Evolutionary conservation across 768 basidiomycete species (phyloP).

Genomic region (Auricularia heimuer): DNA sequence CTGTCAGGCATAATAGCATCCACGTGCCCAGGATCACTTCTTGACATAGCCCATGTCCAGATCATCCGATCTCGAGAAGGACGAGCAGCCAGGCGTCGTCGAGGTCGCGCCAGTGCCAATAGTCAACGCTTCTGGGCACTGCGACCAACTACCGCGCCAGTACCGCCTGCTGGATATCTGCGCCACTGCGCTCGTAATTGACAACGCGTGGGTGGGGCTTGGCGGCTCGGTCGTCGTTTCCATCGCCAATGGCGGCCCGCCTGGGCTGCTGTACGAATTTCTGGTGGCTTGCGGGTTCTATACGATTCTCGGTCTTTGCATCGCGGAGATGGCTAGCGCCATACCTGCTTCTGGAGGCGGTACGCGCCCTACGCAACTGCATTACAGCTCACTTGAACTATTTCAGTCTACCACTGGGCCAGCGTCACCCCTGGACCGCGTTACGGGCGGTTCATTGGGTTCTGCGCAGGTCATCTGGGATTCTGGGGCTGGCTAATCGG

Average conservation of each 20-base stretch:
- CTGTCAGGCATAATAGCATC: too few relatives aligned
- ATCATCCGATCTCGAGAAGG: background rate
- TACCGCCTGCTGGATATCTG: background rate
- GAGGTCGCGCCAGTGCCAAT: background rate
- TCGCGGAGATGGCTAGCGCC: background rate
- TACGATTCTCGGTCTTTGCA: background rate
- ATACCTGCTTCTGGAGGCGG: background rate
- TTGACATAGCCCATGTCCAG: background rate
- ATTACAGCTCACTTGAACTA: background rate
- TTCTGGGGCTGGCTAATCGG: background rate
- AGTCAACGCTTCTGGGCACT: background rate
- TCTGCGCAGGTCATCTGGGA: background rate
- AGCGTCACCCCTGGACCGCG: background rate
- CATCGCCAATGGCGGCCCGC: background rate
- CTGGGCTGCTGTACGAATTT: background rate
- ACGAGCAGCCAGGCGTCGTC: background rate
- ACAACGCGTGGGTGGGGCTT: background rate
- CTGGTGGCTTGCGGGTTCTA: background rate
- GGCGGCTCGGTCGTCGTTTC: background rate
- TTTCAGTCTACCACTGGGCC: slow-evolving; percentile 1
- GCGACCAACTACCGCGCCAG: background rate
- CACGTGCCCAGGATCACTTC: background rate
- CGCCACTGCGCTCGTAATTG: background rate
- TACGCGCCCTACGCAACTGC: background rate
- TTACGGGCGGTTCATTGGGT: background rate